Conservation (phyloP, 108 stramenopile species). For the Conticribra guillardii region DNA sequence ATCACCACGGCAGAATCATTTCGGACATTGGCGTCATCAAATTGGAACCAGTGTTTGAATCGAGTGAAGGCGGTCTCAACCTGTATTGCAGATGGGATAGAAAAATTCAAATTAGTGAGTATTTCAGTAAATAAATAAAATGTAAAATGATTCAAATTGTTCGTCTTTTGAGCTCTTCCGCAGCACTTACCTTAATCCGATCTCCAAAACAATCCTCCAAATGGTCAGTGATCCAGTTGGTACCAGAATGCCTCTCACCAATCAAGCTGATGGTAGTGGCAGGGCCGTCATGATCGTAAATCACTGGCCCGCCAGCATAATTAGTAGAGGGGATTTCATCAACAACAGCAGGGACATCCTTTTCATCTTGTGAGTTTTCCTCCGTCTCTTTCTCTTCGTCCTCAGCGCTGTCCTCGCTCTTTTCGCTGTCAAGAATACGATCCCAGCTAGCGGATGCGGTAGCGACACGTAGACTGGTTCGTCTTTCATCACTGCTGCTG, state of each 20-base stretch:
- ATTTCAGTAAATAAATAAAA: too few species aligned
- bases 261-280: conserved; percentile 31
- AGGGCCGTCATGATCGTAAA: conserved; percentile 2
- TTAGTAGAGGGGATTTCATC: background rate
- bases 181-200: conserved; percentile 24
- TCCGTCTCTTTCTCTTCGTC: background rate
- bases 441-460: conserved; percentile 1
- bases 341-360: background rate
- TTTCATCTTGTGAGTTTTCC: background rate
- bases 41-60: conserved; percentile 55
- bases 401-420: background rate
- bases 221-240: conserved; percentile 50
- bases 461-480: background rate
- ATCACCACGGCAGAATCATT: conserved; percentile 29
- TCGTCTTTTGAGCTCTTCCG: too few species aligned
- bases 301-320: conserved; percentile 16
- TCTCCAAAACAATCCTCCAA: conserved; percentile 40
- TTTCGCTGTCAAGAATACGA: background rate
- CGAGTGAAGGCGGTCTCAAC: conserved; percentile 18
- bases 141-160: too few species aligned
- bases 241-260: conserved; percentile 50
- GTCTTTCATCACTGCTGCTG: background rate
- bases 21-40: conserved; percentile 6
- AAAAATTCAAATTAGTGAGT: too few species aligned
- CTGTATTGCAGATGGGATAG: too few species aligned